A percentile compares a stretch with the other conserved stretches of the same genome.
Conservation (phyloP, 441 rosid species). For the Brassica hybrid region DNA sequence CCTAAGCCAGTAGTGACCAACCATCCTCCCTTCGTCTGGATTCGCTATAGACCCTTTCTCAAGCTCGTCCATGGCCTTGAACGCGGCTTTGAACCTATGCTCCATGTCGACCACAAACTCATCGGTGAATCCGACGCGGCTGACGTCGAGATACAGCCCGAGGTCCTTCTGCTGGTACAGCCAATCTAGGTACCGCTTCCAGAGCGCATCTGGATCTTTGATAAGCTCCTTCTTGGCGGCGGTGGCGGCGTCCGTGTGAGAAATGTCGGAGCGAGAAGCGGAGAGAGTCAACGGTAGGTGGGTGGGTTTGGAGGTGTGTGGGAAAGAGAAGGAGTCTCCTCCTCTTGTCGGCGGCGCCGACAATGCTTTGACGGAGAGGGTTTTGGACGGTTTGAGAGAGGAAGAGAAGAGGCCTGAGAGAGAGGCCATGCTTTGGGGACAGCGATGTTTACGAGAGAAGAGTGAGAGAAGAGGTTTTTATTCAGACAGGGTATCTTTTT, state of each 20-base stretch:
- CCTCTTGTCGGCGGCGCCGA: conserved; percentile 40
- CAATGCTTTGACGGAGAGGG: conserved; percentile 33
- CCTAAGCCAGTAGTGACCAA: conserved; percentile 95
- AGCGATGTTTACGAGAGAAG: conserved; percentile 44
- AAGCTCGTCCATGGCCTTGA: conserved; percentile 79
- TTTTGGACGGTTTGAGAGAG: conserved; percentile 48
- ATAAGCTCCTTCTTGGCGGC: conserved; percentile 51
- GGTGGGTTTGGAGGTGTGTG: conserved; percentile 39
- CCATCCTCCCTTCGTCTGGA: conserved; percentile 99
- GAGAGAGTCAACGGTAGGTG: conserved; percentile 38
- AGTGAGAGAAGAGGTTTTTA: conserved; percentile 21
- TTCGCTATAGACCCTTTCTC: conserved; percentile 95
- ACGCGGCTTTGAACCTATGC: conserved; percentile 68
- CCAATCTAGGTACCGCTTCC: conserved; percentile 93
- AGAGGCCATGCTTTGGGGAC: conserved; percentile 65
- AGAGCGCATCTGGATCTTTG: conserved; percentile 66
- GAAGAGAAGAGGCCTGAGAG: conserved; percentile 71
- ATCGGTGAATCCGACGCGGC: conserved; percentile 83
- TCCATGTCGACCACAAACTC: conserved; percentile 82
- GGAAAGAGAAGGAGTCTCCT: conserved; percentile 43
- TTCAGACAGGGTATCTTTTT: background rate
- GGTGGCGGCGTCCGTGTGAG: conserved; percentile 47
- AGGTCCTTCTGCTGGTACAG: conserved; percentile 90
- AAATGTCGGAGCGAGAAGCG: conserved; percentile 52
- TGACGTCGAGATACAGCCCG: conserved; percentile 82